Evolutionary conservation across 352 stramenopile genomes (phyloP), one percentile per base, ranked within the genome.

Genomic region (Globisporangium alternatum): DNA sequence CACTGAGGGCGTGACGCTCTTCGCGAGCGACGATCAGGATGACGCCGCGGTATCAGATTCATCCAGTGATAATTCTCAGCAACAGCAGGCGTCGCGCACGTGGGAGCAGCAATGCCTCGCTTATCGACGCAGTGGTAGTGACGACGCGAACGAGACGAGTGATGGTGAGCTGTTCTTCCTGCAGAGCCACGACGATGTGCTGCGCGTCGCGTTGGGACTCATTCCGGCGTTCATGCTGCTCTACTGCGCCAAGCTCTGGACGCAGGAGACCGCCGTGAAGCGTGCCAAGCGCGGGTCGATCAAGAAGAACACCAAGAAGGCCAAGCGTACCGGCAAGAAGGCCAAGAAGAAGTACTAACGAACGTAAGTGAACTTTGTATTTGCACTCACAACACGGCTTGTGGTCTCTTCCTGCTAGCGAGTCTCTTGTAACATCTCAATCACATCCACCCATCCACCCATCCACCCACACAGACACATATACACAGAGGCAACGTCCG

Each of bases 1-100:
- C 53, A 86, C 75, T 0, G 72, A 80, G 9, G 80, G 73, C 0
- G 39, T 86, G 6, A 62, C 73, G 48, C 65, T 83, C 44, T 67
- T 72, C 28, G 25, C 33, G 5, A 21, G 48, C 30, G 48, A 49
- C 22, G 51, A 66, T 3, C 30, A 44, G 9, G 21, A 44, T 21
- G 51, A 41, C 19, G 54, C 13, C 7, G 44, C 37, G 35, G 17
- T 25, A 28, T 30, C 19, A 8, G 52, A 44, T 12, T 5, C 49
- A 28, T 15, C 49, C 1, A 25, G 17, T 10, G 41, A 47, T 39
- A 39, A 39, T 47, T 44, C 39, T 21, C 25, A 60, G 22, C 41
- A 33, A 2, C 43, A 45, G 9, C 43, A 57, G 6, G 10, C 31
- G 15, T 17, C 45, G 5, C 19, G 33, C 7, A n/a, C 25, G 33